These are phyloP conservation scores for Trichophyton benhamiae DNA, from an alignment of 2,329 filamentous ascomycete species.

Conservation along the genomic window DNA sequence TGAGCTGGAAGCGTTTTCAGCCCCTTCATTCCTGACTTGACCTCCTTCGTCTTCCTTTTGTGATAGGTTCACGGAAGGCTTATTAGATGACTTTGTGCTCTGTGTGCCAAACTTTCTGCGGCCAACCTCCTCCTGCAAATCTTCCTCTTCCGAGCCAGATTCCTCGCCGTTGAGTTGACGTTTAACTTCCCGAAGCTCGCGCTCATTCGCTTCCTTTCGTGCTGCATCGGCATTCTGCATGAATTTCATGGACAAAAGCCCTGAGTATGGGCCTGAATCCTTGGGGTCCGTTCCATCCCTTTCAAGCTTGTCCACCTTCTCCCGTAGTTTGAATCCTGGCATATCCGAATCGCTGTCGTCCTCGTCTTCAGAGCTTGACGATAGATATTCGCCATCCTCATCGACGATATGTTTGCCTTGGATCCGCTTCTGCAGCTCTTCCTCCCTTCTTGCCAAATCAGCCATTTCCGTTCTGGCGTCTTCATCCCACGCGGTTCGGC, in stretches of 20 bases:
- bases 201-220: constrained; percentile 68
- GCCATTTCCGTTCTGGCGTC: constrained; percentile 64
- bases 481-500: constrained; percentile 77
- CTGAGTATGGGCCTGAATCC: constrained; percentile 43
- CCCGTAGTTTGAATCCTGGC: constrained; percentile 26
- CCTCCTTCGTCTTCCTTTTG: constrained; percentile 45
- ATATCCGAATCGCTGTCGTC: constrained; percentile 37
- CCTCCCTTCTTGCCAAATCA: constrained; percentile 70
- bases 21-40: constrained; percentile 24
- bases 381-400: constrained; percentile 47
- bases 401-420: constrained; percentile 57
- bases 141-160: constrained; percentile 41
- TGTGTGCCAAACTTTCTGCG: constrained; percentile 39
- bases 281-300: constrained; percentile 35
- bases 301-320: constrained; percentile 36
- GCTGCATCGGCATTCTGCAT: constrained; percentile 81
- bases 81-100: constrained; percentile 21
- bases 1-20: constrained; percentile 10
- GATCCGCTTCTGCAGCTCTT: constrained; percentile 68
- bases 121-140: constrained; percentile 48
- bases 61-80: constrained; percentile 20
- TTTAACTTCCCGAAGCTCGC: constrained; percentile 56
- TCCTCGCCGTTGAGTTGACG: constrained; percentile 54
- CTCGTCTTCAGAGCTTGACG: constrained; percentile 51
- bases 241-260: constrained; percentile 76